These are phyloP conservation scores for Lentinus brumalis DNA, from an alignment of 768 basidiomycete genomes.

Conservation along the genomic window DNA sequence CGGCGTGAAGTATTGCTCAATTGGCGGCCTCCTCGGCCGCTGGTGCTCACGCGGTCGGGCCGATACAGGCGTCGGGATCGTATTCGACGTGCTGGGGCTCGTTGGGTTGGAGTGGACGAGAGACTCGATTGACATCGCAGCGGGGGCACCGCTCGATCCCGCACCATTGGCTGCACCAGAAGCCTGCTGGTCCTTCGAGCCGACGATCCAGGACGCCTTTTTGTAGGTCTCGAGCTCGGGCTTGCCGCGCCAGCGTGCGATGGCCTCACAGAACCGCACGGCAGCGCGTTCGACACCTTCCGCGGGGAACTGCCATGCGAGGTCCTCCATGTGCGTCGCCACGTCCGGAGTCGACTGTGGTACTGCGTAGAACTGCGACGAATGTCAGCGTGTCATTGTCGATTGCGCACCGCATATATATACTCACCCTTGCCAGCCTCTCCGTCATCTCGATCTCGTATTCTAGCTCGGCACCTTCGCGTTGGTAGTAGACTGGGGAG, in stretches of 20 bases:
- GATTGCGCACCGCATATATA: background rate
- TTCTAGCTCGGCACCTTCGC: constrained; percentile 64
- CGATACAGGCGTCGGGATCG: constrained; percentile 13
- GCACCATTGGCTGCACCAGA: constrained; percentile 12
- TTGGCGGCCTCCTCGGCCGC: constrained; percentile 35
- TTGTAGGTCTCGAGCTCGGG: constrained; percentile 73
- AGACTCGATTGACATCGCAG: constrained; percentile 61
- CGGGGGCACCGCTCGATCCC: constrained; percentile 29
- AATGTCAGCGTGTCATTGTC: constrained; percentile 7
- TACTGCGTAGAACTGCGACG: constrained; percentile 71
- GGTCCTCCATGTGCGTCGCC: constrained; percentile 75
- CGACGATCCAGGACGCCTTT: constrained; percentile 33
- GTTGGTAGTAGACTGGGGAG: constrained; percentile 32
- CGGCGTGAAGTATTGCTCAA: constrained; percentile 39
- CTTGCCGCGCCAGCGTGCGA: constrained; percentile 81
- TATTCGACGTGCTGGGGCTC: constrained; percentile 42
- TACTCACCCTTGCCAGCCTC: constrained; percentile 64
- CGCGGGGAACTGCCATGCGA: constrained; percentile 79
- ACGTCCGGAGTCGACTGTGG: constrained; percentile 72
- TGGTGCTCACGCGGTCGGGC: background rate
- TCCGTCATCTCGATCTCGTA: constrained; percentile 77
- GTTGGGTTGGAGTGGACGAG: constrained; percentile 72
- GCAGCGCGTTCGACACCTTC: constrained; percentile 81
- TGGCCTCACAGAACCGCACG: constrained; percentile 78
- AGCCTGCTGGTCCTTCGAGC: constrained; percentile 53